phyloP scores from a whole-genome alignment of 2,329 filamentous ascomycete genomes.

The Pseudocercospora vitis region DNA sequence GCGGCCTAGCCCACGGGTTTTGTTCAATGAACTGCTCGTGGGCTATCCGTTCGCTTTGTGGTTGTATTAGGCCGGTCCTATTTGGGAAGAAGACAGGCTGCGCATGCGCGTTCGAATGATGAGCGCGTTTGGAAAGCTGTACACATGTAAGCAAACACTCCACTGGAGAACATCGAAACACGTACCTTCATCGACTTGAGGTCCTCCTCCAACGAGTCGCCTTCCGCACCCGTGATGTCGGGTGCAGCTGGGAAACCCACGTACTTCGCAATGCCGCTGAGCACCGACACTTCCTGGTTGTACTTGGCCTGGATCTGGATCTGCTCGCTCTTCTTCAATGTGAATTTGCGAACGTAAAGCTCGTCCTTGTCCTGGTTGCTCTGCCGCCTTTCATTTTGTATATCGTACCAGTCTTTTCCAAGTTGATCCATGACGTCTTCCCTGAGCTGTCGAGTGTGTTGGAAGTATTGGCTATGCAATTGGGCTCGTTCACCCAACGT shows the following conservation, averaged over 20 bases:
- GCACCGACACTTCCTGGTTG: conserved; percentile 88
- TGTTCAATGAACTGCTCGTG: conserved; percentile 81
- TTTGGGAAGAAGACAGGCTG: conserved; percentile 29
- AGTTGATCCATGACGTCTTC: conserved; percentile 77
- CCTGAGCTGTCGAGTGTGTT: conserved; percentile 77
- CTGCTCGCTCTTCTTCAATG: conserved; percentile 72
- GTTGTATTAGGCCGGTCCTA: conserved; percentile 23
- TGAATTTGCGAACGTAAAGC: conserved; percentile 80
- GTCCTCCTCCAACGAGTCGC: conserved; percentile 78
- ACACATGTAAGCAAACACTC: conserved; percentile 12
- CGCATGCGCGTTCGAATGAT: conserved; percentile 24
- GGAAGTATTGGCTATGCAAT: conserved; percentile 86
- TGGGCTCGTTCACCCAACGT: conserved; percentile 81
- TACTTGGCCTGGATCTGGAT: conserved; percentile 85
- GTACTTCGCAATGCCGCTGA: conserved; percentile 90
- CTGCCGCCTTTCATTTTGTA: conserved; percentile 83
- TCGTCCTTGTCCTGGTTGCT: conserved; percentile 74
- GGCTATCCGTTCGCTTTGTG: conserved; percentile 36
- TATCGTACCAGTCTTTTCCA: conserved; percentile 87
- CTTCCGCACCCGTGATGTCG: conserved; percentile 69
- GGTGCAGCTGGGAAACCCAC: conserved; percentile 96
- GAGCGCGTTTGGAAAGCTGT: conserved; percentile 31
- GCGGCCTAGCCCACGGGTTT: conserved; percentile 89
- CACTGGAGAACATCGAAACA: not conserved
- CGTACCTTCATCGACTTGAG: conserved; percentile 84